Percentiles rank a stretch among this genome's conserved stretches.
Evolutionary conservation across 2,329 filamentous ascomycete genomes (phyloP).

Genomic region (Blumeria graminis): DNA sequence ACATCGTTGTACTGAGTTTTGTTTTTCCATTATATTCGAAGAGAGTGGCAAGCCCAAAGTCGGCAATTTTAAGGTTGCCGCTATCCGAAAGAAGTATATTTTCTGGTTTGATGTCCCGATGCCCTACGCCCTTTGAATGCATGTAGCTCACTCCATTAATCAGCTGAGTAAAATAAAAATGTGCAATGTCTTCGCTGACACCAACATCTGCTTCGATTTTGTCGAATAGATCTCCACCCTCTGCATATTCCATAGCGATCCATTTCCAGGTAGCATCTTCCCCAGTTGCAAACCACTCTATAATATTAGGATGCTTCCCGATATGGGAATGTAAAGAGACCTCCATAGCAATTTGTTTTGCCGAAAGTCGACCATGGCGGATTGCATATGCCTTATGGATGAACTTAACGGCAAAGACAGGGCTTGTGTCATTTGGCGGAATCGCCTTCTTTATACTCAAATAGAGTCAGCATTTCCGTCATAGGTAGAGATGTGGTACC

Average conservation of each 20-base stretch:
- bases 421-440: slow-evolving; percentile 40
- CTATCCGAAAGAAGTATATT: slow-evolving; percentile 74
- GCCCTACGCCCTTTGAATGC: slow-evolving; percentile 85
- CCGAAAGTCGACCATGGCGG: slow-evolving; percentile 65
- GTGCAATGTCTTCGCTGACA: slow-evolving; percentile 81
- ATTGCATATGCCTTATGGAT: slow-evolving; percentile 94
- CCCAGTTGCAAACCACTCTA: slow-evolving; percentile 72
- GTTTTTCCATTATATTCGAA: slow-evolving; percentile 71
- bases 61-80: slow-evolving; percentile 79
- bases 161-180: slow-evolving; percentile 87
- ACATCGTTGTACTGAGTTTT: slow-evolving; percentile 71
- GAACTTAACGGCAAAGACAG: slow-evolving; percentile 91
- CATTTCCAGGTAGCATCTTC: slow-evolving; percentile 77
- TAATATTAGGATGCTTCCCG: slow-evolving; percentile 76
- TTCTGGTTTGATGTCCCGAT: slow-evolving; percentile 80
- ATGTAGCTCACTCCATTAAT: slow-evolving; percentile 81
- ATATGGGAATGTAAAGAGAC: slow-evolving; percentile 74
- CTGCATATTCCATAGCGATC: slow-evolving; percentile 95
- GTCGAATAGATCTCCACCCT: slow-evolving; percentile 91
- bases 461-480: slow-evolving; percentile 4
- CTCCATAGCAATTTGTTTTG: slow-evolving; percentile 80
- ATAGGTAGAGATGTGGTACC: slow-evolving; percentile 10
- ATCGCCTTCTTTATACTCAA: slow-evolving; percentile 56
- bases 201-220: slow-evolving; percentile 97
- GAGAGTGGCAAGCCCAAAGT: slow-evolving; percentile 87